These are phyloP conservation scores for Talaromyces sp. DNA, from an alignment of 2,329 filamentous ascomycete species.

Conservation along the genomic window DNA sequence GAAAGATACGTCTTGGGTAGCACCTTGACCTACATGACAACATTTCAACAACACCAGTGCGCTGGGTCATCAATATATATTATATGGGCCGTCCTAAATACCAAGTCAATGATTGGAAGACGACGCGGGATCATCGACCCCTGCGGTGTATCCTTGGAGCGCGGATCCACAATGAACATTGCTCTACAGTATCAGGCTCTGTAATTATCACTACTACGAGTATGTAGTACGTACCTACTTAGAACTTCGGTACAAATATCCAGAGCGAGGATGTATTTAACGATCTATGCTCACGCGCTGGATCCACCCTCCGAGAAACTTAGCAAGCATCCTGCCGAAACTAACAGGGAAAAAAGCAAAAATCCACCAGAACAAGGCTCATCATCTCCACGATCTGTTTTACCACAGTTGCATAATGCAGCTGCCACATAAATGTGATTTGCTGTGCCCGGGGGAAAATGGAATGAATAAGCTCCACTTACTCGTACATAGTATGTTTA, in stretches of 20 bases:
- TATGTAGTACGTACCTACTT: background rate
- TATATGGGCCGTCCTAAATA: background rate
- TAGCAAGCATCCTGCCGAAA: background rate
- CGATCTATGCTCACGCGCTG: background rate
- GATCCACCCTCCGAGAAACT: background rate
- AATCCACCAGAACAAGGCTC: background rate
- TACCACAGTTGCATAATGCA: slow-evolving; percentile 8
- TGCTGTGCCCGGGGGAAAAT: background rate
- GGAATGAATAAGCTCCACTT: slow-evolving; percentile 4
- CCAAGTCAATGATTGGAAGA: background rate
- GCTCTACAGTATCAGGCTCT: background rate
- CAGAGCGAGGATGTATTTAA: background rate
- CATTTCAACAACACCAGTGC: slow-evolving; percentile 2
- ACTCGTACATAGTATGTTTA: background rate
- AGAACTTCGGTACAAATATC: background rate
- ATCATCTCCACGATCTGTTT: slow-evolving; percentile 12
- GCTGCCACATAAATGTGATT: slow-evolving; percentile 8
- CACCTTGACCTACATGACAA: slow-evolving; percentile 6
- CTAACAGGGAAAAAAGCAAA: background rate
- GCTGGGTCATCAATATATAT: slow-evolving; percentile 4
- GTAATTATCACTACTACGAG: background rate
- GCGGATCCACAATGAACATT: background rate
- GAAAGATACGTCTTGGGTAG: background rate
- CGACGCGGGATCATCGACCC: background rate
- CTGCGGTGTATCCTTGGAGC: background rate